Evolutionary conservation across 2,329 filamentous ascomycete species (phyloP), one percentile per base, ranked within the genome.

Genomic region (Zymoseptoria passerinii): DNA sequence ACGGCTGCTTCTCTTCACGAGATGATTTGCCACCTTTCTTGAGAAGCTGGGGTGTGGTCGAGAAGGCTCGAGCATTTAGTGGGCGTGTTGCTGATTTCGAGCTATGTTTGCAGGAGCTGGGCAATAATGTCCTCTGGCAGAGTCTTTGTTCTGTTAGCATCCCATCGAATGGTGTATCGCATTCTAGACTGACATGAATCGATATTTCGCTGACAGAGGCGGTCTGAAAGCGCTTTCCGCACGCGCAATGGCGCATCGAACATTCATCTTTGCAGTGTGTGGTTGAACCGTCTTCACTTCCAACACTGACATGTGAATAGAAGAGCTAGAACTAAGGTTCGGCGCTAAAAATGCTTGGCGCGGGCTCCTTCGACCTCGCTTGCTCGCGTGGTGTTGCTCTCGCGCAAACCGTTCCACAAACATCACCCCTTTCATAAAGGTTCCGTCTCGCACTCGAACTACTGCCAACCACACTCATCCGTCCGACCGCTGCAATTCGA

Each of bases 1-100:
- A 66, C 19, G 72, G 62, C 50, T 65, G 63, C 53, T 66, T 65
- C 44, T 70, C 66, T 19, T 75, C 70, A 29, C 74, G 72, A 55
- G 76, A 76, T 54, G 78, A 77, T 65, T 83, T 83, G 28, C 75
- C 79, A 44, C 78, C 78, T 68, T 83, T 83, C 63, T 83, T 84
- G 53, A 70, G 68, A 18, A 77, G 68, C 7, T 61, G 44, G 2
- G 71, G 64, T 20, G 76, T 77, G 20, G 71, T 75, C 20, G 76
- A 73, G 67, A 83, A 82, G 53, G 51, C 50, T 52, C 23, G 50
- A 29, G n/a, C 16, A 4, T 19, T 20, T 8, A n/a, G 2, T 23
- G 10, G 23, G 10, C 13, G 35, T 44, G 7, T 44, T 3, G 35
- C 16, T 44, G 35, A n/a, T 13, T 44, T 13, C 10, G 35, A 44